phyloP scores from a whole-genome alignment of 371 early-diverging fungal species.

The Apophysomyces elegans region DNA sequence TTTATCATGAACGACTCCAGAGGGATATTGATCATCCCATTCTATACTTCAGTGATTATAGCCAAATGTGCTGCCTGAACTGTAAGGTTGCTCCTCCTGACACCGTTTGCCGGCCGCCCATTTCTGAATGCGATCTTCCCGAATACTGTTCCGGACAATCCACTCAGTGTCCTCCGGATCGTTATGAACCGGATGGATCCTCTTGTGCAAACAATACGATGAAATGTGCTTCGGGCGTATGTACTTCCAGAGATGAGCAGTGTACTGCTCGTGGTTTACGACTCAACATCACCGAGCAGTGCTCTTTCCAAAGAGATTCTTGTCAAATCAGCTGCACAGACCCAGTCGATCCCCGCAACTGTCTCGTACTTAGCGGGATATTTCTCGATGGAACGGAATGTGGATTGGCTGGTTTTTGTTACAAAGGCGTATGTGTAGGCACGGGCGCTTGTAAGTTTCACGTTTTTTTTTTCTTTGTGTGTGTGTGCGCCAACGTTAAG shows the following conservation, averaged over 20 bases:
- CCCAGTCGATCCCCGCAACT: conserved; percentile 52
- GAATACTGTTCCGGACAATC: conserved; percentile 84
- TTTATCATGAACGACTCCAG: no score
- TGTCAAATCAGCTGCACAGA: conserved; percentile 76
- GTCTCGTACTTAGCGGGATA: conserved; percentile 70
- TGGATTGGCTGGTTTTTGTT: conserved; percentile 75
- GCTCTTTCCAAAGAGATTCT: conserved; percentile 56
- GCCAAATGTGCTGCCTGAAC: conserved; percentile 82
- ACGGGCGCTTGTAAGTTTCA: conserved; percentile 50
- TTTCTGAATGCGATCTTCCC: conserved; percentile 82
- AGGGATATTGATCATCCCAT: background rate
- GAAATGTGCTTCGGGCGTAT: conserved; percentile 87
- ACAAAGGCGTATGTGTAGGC: conserved; percentile 49
- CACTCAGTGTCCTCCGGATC: conserved; percentile 77
- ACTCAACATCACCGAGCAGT: conserved; percentile 53
- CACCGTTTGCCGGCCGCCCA: conserved; percentile 77
- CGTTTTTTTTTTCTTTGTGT: background rate
- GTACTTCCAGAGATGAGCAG: conserved; percentile 87
- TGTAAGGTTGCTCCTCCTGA: conserved; percentile 72
- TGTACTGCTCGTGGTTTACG: conserved; percentile 70
- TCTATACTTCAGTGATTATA: conserved; percentile 64
- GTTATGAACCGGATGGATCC: conserved; percentile 69
- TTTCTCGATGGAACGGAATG: conserved; percentile 93
- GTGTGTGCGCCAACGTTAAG: no score
- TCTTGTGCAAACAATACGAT: conserved; percentile 64